These are phyloP conservation scores for Westerdykella ornata DNA, from an alignment of 2,329 filamentous ascomycete genomes.

Conservation along the genomic window DNA sequence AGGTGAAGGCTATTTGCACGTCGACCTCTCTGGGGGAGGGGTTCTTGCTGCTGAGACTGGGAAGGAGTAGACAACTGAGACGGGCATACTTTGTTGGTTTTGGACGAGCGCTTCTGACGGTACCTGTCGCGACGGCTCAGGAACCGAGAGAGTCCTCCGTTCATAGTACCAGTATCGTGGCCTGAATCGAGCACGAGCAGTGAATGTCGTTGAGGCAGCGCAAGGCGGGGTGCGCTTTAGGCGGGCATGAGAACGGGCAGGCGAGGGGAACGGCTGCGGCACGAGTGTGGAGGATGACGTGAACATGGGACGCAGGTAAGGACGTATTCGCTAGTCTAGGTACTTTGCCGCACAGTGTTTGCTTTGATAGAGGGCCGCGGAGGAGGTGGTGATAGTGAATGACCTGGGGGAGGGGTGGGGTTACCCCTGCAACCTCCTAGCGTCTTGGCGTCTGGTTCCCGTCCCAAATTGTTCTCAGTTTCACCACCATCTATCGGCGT, in stretches of 20 bases:
- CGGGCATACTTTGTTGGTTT: slow-evolving; percentile 31
- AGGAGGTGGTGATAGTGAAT: too few species aligned
- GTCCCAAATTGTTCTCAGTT: background rate
- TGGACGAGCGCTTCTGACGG: slow-evolving; percentile 33
- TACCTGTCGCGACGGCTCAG: slow-evolving; percentile 62
- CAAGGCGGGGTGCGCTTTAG: background rate
- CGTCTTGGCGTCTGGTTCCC: background rate
- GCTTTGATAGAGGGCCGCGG: too few species aligned
- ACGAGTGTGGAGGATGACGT: background rate
- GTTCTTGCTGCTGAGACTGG: slow-evolving; percentile 5
- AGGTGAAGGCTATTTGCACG: slow-evolving; percentile 15
- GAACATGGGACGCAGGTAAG: background rate
- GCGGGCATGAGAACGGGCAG: background rate
- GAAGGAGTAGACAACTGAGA: slow-evolving; percentile 12
- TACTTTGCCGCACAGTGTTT: too few species aligned
- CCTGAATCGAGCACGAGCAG: background rate
- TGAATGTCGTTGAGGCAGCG: background rate
- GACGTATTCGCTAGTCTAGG: background rate
- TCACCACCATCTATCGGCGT: background rate
- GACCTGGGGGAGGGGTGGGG: too few species aligned
- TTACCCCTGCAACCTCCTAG: too few species aligned
- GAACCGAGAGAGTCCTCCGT: slow-evolving; percentile 53
- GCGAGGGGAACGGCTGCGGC: background rate
- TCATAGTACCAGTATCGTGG: slow-evolving; percentile 33
- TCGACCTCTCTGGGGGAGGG: slow-evolving; percentile 5